Evolutionary conservation across 768 basidiomycete genomes (phyloP).

Genomic region (Pisolithus marmoratus): DNA sequence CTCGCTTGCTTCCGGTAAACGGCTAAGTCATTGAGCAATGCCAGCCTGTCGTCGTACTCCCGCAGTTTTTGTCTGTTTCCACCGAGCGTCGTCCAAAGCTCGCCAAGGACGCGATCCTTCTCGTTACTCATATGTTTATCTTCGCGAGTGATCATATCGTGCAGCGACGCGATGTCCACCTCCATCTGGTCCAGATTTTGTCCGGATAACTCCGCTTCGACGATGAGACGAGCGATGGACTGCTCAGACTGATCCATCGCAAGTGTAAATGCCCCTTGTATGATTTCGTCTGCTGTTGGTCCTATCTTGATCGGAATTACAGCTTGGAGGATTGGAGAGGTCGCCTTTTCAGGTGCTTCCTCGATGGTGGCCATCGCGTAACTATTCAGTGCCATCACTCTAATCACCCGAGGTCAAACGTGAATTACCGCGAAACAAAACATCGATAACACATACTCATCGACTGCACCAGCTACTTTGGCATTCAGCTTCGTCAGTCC

Average conservation of each 20-base stretch:
- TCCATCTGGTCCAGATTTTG: constrained; percentile 58
- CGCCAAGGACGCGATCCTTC: constrained; percentile 50
- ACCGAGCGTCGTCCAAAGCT: constrained; percentile 67
- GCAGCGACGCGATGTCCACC: constrained; percentile 47
- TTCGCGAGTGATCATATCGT: constrained; percentile 59
- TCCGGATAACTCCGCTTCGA: constrained; percentile 61
- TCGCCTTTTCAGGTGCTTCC: constrained; percentile 22
- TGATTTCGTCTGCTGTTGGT: constrained; percentile 37
- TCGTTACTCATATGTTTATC: constrained; percentile 39
- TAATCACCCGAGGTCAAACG: constrained; percentile 21
- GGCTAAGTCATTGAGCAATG: constrained; percentile 49
- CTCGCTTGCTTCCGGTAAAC: constrained; percentile 56
- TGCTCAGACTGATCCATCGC: constrained; percentile 56
- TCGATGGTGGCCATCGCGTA: constrained; percentile 60
- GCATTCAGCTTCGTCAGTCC: constrained; percentile 59
- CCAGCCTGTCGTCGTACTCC: constrained; percentile 46
- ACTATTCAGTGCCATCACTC: constrained; percentile 70
- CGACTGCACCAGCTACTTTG: constrained; percentile 68
- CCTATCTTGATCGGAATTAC: constrained; percentile 36
- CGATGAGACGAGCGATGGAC: constrained; percentile 48
- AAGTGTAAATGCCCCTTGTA: constrained; percentile 50
- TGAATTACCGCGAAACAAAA: not conserved
- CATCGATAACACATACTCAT: constrained; percentile 44
- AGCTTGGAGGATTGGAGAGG: constrained; percentile 26
- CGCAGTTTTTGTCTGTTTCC: constrained; percentile 48